Base-by-base conservation (phyloP, 2,329 filamentous ascomycete genomes). In the Lachnellula cervina region DNA sequence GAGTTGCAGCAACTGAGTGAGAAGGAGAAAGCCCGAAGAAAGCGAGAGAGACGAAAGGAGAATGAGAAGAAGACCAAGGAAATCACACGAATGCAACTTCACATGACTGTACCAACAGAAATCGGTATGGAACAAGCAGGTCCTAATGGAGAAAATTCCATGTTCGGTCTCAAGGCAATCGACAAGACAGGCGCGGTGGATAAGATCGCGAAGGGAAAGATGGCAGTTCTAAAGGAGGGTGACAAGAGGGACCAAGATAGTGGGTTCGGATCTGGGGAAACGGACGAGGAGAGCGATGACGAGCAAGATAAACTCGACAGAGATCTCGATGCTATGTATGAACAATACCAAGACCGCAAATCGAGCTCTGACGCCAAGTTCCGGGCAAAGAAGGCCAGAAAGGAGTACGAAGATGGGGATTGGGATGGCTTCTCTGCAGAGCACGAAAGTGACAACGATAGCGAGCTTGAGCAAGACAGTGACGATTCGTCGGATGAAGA, bases 51-150 rank as follows among this genome's bases (percentile, higher is more conserved):
- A 63, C 82, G 92, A 62, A 89, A 81, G 65, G 91, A 96, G 58
- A 99, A 99, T 62, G 94, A 99, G 72, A 85, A 85, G 71, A 97
- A 96, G 73, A 89, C 94, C 64, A 94, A 89, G 64, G 94, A 97
- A 62, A 90, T 97, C 58, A 80, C 96, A n/a, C 86, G 94, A 35
- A 88, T 99, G 87, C 94, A 99, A 72, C 84, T 99, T 77, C 87
- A 97, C 74, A 99, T 99, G 94, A 87, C 87, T 2, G 89, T 91
- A 0, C 94, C 94, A 7, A 94, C 90, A 79, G 94, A 99, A 62
- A 96, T 99, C 60, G 94, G 94, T 67, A 82, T 96, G 75, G 94
- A 96, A 69, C 90, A 94, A 72, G 75, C 82, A 23, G 90, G 90
- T 0, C 88, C 89, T 0, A 77, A 82, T 49, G 92, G 90, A 23